Evolutionary conservation across 208 protist genomes (phyloP), one percentile per base, ranked within the genome.

Genomic region (Phytomonas serpens): DNA sequence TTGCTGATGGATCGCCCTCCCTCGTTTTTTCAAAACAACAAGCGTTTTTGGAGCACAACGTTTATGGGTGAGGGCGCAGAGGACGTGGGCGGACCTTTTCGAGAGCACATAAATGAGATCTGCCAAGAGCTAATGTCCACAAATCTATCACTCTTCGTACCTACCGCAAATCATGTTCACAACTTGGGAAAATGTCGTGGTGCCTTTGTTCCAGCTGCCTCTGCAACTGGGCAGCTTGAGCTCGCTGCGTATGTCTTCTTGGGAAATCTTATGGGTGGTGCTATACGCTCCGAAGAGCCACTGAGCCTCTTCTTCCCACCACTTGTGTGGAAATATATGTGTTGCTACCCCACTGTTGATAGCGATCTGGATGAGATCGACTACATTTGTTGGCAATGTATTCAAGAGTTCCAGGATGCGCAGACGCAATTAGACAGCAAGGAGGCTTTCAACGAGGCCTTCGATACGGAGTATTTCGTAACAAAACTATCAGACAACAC

Each of bases 181-280:
- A 93, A 93, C 76, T 88, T 84, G 13, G 96, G 96, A 14, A 85
- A 79, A 10, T 81, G 91, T 74, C 84, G 92, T 27, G 96, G 98
- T 57, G 86, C 89, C 27, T 97, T 90, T 73, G 84, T 98, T 64
- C 93, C 92, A 38, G 91, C 86, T 32, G 87, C 94, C 30, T 82
- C 81, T 34, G 88, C 93, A 34, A 76, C 38, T 64, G 72, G 72
- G 36, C 36, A 78, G 19, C 75, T 80, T 34, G 79, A 94, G 61
- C 63, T 96, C 14, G 68, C 80, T 10, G 90, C 89, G 33, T 98
- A 93, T 67, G 72, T 79, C n/a, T 97, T 98, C 73, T 31, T 98
- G n/a, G 96, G 96, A 13, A 78, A 83, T 61, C 77, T 99, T 57
- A 98, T 99, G 94, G 98, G 97, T 57, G 86, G 95, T 47, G 93